Evolutionary conservation across 192 early-diverging fungal species (phyloP), one percentile per base, ranked within the genome.

Genomic region (Rhizoclosmatium globosum): DNA sequence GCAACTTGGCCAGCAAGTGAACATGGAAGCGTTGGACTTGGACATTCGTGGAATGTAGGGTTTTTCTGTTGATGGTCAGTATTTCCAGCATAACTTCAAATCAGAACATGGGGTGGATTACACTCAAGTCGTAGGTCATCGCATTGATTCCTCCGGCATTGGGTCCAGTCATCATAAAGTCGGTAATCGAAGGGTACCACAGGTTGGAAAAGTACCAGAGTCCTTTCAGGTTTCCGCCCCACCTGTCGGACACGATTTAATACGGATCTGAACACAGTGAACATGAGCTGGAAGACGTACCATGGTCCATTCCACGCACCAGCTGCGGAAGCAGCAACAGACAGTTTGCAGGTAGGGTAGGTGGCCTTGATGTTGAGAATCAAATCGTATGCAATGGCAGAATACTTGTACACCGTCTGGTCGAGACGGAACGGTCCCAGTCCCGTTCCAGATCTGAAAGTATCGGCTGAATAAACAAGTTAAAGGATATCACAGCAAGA

Each of bases 381-480:
- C 42, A 74, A 43, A 38, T 74, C 59, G 47, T 50, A 1, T 9
- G 47, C 75, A 57, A 77, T 77, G 0, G 75, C 75, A 2, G 75
- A 23, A 47, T 77, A 77, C 64, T 77, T 77, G 75, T 77, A 77
- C 2, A 77, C 75, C 3, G 75, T 77, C 47, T 68, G 75, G 56
- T 65, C 64, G 15, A 77, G 47, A 44, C 3, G 45, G 50, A 67
- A 77, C 11, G 72, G 72, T 7, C 69, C 69, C 15, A 46, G 11
- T 9, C 23, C 41, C 21, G 4, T 62, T 15, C 72, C 72, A 42
- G 9, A 59, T 1, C 61, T 19, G 59, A 74, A 74, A 44, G 72
- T 74, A 38, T 74, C 72, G 17, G 72, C 72, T 62, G 60, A 4
- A 62, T 62, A 31, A 39, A 62, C 21, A 45, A 68, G 21, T 44